Conservation (phyloP, 2,329 filamentous ascomycete genomes). For the Colletotrichum endophyticum region DNA sequence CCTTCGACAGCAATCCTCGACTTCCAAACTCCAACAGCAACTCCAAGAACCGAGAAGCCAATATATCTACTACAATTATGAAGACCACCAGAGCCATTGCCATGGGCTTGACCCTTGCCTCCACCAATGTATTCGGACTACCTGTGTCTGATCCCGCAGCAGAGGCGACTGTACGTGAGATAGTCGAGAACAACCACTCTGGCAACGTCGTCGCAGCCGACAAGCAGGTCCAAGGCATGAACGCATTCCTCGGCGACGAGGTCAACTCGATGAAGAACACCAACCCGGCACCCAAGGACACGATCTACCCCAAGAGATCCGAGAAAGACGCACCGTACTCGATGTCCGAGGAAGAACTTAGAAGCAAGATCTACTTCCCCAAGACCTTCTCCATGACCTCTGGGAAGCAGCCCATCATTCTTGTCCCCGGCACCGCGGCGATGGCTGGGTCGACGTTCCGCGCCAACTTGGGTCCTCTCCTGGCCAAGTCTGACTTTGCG, state of each 20-base stretch:
- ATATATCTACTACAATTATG: not conserved
- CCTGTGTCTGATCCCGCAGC: not conserved
- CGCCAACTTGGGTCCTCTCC: conserved; percentile 53
- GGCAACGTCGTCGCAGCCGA: not conserved
- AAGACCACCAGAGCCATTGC: not conserved
- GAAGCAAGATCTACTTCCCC: conserved; percentile 58
- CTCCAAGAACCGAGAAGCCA: not conserved
- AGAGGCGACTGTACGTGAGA: not conserved
- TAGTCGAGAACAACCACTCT: not conserved
- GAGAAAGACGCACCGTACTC: conserved; percentile 52
- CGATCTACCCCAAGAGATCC: conserved; percentile 39
- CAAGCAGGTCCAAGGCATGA: not conserved
- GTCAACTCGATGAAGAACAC: not conserved
- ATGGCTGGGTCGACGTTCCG: conserved; percentile 43
- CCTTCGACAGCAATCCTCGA: not conserved
- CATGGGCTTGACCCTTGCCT: not conserved
- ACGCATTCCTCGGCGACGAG: not conserved
- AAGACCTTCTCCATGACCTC: conserved; percentile 48
- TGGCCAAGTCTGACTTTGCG: conserved; percentile 42
- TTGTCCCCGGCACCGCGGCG: conserved; percentile 53
- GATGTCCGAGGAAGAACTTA: conserved; percentile 47
- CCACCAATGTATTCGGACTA: not conserved
- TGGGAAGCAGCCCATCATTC: conserved; percentile 48
- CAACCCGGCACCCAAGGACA: not conserved
- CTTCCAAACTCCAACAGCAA: not conserved